phyloP scores from a whole-genome alignment of 495 filamentous ascomycete genomes.

The Neurospora sp. region DNA sequence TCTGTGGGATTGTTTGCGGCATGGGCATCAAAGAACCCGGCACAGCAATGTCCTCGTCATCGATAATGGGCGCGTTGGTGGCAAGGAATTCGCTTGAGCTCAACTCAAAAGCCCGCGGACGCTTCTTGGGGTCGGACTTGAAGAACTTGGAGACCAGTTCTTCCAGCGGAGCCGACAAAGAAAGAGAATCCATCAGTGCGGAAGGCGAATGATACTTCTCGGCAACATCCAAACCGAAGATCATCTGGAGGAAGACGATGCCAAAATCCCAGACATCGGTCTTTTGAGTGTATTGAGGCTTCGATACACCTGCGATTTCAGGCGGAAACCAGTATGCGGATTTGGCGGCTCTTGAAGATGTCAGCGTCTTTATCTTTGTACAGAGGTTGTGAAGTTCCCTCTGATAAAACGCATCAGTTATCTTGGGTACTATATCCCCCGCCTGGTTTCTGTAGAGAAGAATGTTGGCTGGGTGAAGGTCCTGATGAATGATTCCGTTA shows the following conservation, averaged over 20 bases:
- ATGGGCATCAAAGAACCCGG: slow-evolving; percentile 30
- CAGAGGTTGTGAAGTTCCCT: slow-evolving; percentile 49
- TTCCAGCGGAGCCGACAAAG: slow-evolving; percentile 59
- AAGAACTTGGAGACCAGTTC: slow-evolving; percentile 79
- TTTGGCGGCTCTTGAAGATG: slow-evolving; percentile 49
- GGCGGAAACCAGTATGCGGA: slow-evolving; percentile 78
- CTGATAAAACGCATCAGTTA: slow-evolving; percentile 62
- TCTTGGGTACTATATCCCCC: slow-evolving; percentile 51
- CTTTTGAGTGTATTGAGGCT: slow-evolving; percentile 57
- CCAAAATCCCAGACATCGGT: slow-evolving; percentile 94
- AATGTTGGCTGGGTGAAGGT: slow-evolving; percentile 66
- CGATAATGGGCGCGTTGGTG: slow-evolving; percentile 46
- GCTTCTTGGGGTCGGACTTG: slow-evolving; percentile 67
- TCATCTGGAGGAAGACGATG: slow-evolving; percentile 82
- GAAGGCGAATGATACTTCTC: slow-evolving; percentile 70
- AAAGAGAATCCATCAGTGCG: slow-evolving; percentile 49
- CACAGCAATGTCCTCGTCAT: slow-evolving; percentile 25
- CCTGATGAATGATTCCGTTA: slow-evolving; percentile 69
- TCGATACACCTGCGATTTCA: slow-evolving; percentile 54
- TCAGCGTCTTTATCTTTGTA: slow-evolving; percentile 28
- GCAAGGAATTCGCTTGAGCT: slow-evolving; percentile 77
- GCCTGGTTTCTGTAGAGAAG: slow-evolving; percentile 51
- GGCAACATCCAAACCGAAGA: slow-evolving; percentile 71
- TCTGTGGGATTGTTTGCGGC: slow-evolving; percentile 26
- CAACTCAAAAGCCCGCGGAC: slow-evolving; percentile 81